These are phyloP conservation scores for Umbelopsis sp. DNA, from an alignment of 192 early-diverging fungal species.

Conservation along the genomic window DNA sequence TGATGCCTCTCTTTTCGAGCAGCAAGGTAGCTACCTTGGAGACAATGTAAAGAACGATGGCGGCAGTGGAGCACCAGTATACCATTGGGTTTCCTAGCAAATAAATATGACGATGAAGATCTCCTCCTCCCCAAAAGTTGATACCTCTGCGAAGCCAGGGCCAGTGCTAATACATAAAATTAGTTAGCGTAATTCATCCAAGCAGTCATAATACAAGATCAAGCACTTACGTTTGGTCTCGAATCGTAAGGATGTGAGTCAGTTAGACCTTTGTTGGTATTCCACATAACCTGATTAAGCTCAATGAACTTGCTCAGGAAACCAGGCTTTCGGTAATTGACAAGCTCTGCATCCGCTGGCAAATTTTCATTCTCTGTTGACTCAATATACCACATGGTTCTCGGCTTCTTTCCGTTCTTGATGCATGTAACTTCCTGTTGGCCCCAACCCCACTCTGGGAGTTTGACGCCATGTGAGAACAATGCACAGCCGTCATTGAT, in stretches of 20 bases:
- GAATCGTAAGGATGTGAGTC: conserved; percentile 96
- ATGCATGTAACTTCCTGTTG: conserved; percentile 98
- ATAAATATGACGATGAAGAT: conserved; percentile 80
- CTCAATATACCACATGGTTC: conserved; percentile 85
- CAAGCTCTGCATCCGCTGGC: conserved; percentile 59
- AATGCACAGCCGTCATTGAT: conserved; percentile 77
- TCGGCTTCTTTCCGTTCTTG: conserved; percentile 70
- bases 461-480: conserved; percentile 78
- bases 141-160: conserved; percentile 88
- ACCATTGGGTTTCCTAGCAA: conserved; percentile 90
- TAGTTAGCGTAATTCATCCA: neutral
- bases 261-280: conserved; percentile 87
- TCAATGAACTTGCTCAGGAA: conserved; percentile 92
- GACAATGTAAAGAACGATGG: conserved; percentile 62
- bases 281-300: conserved; percentile 90
- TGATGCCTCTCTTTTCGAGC: conserved; percentile 64
- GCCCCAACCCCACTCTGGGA: conserved; percentile 93
- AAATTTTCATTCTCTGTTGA: conserved; percentile 57
- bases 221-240: conserved; percentile 59
- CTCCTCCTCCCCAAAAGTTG: conserved; percentile 83
- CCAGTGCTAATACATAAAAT: conserved; percentile 63
- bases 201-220: neutral
- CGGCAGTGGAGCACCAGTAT: conserved; percentile 75
- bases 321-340: conserved; percentile 66
- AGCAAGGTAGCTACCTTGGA: conserved; percentile 59